These are phyloP conservation scores for Tetraselmis striata DNA, from an alignment of 139 green algal species.

Conservation along the genomic window DNA sequence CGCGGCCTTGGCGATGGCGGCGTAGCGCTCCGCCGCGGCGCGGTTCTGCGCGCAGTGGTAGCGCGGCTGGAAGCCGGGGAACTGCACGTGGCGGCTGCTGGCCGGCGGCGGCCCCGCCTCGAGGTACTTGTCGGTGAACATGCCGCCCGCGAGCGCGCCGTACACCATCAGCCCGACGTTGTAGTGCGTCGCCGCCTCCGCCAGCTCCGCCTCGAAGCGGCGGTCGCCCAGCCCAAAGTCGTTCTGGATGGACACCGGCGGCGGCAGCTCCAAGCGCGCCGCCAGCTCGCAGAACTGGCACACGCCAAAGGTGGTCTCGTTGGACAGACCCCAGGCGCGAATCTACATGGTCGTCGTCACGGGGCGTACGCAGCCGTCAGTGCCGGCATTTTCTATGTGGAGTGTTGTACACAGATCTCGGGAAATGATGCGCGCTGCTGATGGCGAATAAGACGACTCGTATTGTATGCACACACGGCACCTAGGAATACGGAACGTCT, in stretches of 20 bases:
- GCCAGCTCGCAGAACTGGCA: conserved; percentile 50
- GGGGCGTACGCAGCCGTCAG: background rate
- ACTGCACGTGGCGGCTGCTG: conserved; percentile 23
- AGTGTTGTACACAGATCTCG: too few species aligned
- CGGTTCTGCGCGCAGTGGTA: conserved; percentile 31
- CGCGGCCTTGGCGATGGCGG: conserved; percentile 46
- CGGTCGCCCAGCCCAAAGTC: conserved; percentile 54
- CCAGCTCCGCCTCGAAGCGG: conserved; percentile 50
- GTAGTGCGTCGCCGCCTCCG: conserved; percentile 53
- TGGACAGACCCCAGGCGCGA: conserved; percentile 63
- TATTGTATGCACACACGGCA: too few species aligned
- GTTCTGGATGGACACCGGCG: conserved; percentile 75
- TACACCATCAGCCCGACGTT: conserved; percentile 56
- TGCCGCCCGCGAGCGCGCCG: conserved; percentile 49
- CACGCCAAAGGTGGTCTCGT: conserved; percentile 76
- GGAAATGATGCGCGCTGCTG: too few species aligned
- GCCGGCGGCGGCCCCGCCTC: too few species aligned
- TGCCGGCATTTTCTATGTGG: background rate
- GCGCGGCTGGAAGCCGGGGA: conserved; percentile 38
- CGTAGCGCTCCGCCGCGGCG: conserved; percentile 49
- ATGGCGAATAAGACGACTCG: too few species aligned
- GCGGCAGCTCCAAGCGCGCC: conserved; percentile 47
- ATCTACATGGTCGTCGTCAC: background rate
- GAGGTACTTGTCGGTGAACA: conserved; percentile 71
- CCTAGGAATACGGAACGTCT: too few species aligned